phyloP scores from a whole-genome alignment of 768 basidiomycete species.

The Tremella yokohamensis region DNA sequence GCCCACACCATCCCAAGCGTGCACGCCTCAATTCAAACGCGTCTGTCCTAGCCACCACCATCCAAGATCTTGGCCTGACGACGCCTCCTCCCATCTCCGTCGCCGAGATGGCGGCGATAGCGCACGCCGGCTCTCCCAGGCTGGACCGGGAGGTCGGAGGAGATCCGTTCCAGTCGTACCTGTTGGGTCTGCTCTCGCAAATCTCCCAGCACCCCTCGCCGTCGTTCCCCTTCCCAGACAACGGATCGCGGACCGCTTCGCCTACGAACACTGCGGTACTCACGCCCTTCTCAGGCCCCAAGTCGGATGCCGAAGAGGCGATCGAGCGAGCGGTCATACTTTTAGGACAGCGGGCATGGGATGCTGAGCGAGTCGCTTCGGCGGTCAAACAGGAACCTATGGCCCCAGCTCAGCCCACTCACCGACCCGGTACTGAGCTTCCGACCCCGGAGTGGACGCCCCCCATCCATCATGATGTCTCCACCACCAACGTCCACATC shows the following conservation, averaged over 20 bases:
- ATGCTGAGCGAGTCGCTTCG: constrained; percentile 18
- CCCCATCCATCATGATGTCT: constrained; percentile 10
- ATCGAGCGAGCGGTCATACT: constrained; percentile 39
- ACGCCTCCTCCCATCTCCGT: constrained; percentile 4
- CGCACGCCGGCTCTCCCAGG: constrained; percentile 5
- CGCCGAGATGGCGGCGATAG: constrained; percentile 6
- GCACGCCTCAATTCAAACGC: too few species aligned
- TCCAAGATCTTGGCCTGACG: background rate
- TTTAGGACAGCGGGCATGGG: constrained; percentile 32
- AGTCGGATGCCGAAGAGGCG: constrained; percentile 33
- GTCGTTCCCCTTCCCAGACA: constrained; percentile 38
- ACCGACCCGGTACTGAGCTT: constrained; percentile 9
- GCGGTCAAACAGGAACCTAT: background rate
- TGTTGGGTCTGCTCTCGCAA: constrained; percentile 30
- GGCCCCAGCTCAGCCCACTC: constrained; percentile 8
- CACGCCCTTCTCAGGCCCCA: constrained; percentile 23
- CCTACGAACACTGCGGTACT: background rate
- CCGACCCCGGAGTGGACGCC: constrained; percentile 44
- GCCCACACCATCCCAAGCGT: too few species aligned
- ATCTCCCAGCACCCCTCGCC: constrained; percentile 40
- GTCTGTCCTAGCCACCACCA: too few species aligned
- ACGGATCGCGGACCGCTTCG: background rate
- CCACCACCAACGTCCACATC: background rate
- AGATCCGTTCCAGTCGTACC: constrained; percentile 31
- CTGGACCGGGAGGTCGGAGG: constrained; percentile 4